Base-by-base conservation (phyloP, 306 rosid genomes). In the Erythrophleum fordii region DNA sequence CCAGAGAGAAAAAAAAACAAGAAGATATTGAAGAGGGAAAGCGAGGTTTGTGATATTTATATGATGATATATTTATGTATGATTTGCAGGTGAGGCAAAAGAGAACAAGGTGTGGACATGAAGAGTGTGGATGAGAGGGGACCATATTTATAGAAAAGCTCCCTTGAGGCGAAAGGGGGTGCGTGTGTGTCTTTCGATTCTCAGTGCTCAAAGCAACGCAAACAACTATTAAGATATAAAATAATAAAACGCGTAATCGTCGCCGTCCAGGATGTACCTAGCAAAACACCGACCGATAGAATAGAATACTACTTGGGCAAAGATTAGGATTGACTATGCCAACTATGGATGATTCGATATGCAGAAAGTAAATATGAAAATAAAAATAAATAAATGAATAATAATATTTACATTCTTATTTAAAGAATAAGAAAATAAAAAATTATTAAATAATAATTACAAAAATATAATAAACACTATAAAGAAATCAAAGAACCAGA, bases 211-310 rank as follows among this genome's bases (percentile, higher is more conserved):
- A 26, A 31, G n/a, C 56, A 41, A 52, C 60, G 74, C 34, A 11
- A 14, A 35, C 64, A 58, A 58, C 64, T 58, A 23, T 58, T 11
- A 11, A n/a, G 7, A 2, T 1, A 10, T 64, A 70, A 9, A 73
- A 25, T 39, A 61, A 44, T 12, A n/a, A 71, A 77, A 80, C 87
- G 87, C 85, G 87, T 77, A 18, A 70, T 71, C 42, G 81, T 61
- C 79, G 46, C 53, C 77, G 66, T 77, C 86, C 82, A 16, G 35
- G 68, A 39, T 48, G n/a, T 9, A 11, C 46, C 77, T 29, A 69
- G 64, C 49, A 69, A 20, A 8, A 0, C n/a, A n/a, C n/a, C n/a
- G n/a, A n/a, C n/a, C n/a, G n/a, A n/a, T n/a, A n/a, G 17, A 42
- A 52, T 14, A 18, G 69, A 49, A 51, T 69, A 42, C n/a, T 67